Conservation (phyloP, 441 rosid genomes). For the Hypseocharis bilobata region DNA sequence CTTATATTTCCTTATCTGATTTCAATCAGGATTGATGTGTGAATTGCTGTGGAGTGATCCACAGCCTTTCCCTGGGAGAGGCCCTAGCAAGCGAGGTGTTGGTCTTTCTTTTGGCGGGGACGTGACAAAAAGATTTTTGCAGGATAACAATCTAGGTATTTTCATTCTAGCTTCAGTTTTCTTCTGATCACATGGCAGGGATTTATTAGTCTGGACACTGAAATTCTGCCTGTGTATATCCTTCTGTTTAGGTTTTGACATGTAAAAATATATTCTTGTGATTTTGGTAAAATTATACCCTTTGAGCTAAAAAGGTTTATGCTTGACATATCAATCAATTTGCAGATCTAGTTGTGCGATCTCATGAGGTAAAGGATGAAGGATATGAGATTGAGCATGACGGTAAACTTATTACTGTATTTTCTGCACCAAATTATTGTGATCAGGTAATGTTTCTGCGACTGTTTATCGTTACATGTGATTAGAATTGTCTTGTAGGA, state of each 20-base stretch:
- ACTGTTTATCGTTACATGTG: background rate
- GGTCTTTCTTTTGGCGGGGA: constrained; percentile 94
- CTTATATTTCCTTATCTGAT: background rate
- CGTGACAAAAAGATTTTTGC: constrained; percentile 70
- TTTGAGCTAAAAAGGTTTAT: background rate
- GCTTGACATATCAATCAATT: constrained; percentile 15
- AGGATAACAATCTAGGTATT: constrained; percentile 77
- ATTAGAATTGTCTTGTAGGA: background rate
- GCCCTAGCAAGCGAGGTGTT: constrained; percentile 96
- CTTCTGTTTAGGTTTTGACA: background rate
- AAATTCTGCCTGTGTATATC: background rate
- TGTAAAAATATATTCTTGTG: background rate
- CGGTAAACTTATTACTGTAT: constrained; percentile 89
- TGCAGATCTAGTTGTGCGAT: constrained; percentile 74
- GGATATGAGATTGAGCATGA: constrained; percentile 95
- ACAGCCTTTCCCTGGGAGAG: constrained; percentile 87
- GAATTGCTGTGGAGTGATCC: constrained; percentile 98
- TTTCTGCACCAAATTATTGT: constrained; percentile 98
- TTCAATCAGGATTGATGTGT: constrained; percentile 72
- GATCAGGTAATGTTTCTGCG: constrained; percentile 61
- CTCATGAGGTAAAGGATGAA: constrained; percentile 97
- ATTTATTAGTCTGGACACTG: constrained; percentile 6
- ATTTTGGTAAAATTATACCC: background rate
- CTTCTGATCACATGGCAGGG: constrained; percentile 8
- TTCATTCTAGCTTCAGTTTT: background rate